Evolutionary conservation across 2,329 filamentous ascomycete genomes (phyloP).

Genomic region (Colletotrichum paranaense): DNA sequence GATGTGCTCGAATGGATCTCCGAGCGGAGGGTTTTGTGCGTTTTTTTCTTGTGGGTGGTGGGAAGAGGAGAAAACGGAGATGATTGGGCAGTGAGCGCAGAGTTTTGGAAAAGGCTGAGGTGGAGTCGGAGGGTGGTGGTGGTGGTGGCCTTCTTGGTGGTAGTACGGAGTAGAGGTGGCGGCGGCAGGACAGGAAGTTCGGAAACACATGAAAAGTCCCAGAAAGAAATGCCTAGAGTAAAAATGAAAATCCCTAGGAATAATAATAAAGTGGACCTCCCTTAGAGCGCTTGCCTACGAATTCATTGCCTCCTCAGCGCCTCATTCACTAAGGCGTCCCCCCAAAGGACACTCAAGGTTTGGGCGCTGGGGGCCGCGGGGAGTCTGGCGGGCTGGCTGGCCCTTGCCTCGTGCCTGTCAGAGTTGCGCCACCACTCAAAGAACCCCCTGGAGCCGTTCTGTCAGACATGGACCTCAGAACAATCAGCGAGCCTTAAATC

Average conservation of each 20-base stretch:
- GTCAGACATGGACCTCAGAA: background rate
- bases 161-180: background rate
- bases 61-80: background rate
- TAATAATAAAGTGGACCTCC: background rate
- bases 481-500: background rate
- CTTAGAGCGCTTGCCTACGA: background rate
- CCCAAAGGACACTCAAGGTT: background rate
- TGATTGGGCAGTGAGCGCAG: constrained; percentile 3
- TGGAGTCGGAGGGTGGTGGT: background rate
- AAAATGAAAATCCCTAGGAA: background rate
- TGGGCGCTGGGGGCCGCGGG: background rate
- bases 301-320: background rate
- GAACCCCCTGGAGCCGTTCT: background rate
- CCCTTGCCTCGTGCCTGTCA: background rate
- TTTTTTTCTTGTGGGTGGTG: constrained; percentile 15
- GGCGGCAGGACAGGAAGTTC: background rate
- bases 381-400: background rate
- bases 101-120: constrained; percentile 8
- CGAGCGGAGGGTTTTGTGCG: constrained; percentile 18
- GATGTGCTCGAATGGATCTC: constrained; percentile 20
- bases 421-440: background rate
- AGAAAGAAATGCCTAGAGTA: background rate
- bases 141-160: too few relatives aligned
- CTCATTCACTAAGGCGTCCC: background rate
- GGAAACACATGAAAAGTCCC: constrained; percentile 3